Percentiles rank a stretch among this genome's conserved stretches.
Evolutionary conservation across 78 protist species (phyloP).

Genomic region (Abeoforma whisleri): DNA sequence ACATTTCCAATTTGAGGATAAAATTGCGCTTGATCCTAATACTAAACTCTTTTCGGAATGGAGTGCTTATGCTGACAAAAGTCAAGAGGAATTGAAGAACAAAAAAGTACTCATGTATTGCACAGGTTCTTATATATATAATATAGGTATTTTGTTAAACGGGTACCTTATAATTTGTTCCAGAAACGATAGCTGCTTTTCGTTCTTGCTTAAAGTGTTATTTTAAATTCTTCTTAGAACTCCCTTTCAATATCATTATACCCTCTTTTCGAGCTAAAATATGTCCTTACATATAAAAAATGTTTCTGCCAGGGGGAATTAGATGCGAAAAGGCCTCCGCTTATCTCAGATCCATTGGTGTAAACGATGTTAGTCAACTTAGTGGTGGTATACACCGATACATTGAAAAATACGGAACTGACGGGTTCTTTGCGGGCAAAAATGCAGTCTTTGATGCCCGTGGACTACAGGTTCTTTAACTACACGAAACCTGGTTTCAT

Average conservation of each 20-base stretch:
- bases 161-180: no score
- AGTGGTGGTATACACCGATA: constrained; percentile 25
- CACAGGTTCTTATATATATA: constrained; percentile 6
- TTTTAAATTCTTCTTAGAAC: no score
- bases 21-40: constrained; percentile 8
- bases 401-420: not conserved
- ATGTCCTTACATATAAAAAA: no score
- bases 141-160: no score
- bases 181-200: no score
- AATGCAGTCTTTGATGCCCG: constrained; percentile 31
- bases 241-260: no score
- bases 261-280: no score
- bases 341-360: constrained; percentile 5
- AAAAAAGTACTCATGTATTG: constrained; percentile 25
- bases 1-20: constrained; percentile 1
- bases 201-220: no score
- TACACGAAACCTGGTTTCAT: no score
- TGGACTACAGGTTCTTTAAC: constrained; percentile 15
- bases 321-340: constrained; percentile 21
- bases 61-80: constrained; percentile 15
- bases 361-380: constrained; percentile 20
- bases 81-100: not conserved
- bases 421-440: constrained; percentile 11
- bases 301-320: constrained; percentile 15
- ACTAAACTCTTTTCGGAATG: constrained; percentile 22